Evolutionary conservation across 768 basidiomycete genomes (phyloP).

Genomic region (Plicaturopsis crispa): DNA sequence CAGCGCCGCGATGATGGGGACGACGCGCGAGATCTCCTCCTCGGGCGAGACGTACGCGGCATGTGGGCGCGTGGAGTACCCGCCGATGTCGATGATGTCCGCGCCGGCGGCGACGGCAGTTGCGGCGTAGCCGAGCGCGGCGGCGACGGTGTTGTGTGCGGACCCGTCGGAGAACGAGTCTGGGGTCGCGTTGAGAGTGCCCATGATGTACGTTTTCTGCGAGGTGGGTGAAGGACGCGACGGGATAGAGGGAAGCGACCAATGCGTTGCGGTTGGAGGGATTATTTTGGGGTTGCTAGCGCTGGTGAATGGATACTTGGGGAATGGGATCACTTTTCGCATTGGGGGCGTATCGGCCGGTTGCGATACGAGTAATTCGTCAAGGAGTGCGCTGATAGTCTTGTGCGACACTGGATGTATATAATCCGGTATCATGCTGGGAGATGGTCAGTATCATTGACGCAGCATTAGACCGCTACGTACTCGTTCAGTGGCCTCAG

Average conservation of each 20-base stretch:
- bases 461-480: slow-evolving; percentile 22
- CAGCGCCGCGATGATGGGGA: slow-evolving; percentile 61
- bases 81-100: slow-evolving; percentile 86
- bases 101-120: slow-evolving; percentile 50
- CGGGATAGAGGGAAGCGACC: slow-evolving; percentile 25
- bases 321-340: slow-evolving; percentile 72
- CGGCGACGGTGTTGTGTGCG: slow-evolving; percentile 38
- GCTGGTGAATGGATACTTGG: slow-evolving; percentile 35
- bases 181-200: slow-evolving; percentile 87
- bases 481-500: slow-evolving; percentile 85
- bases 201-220: slow-evolving; percentile 70
- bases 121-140: slow-evolving; percentile 47
- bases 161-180: slow-evolving; percentile 95
- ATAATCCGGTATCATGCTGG: slow-evolving; percentile 74
- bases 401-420: slow-evolving; percentile 53
- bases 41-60: slow-evolving; percentile 56
- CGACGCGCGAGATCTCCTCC: slow-evolving; percentile 69
- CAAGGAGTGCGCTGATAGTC: slow-evolving; percentile 39
- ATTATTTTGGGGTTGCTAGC: slow-evolving; percentile 20
- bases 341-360: slow-evolving; percentile 37
- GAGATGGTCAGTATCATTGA: neutral
- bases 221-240: slow-evolving; percentile 5
- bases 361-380: slow-evolving; percentile 24
- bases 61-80: slow-evolving; percentile 86
- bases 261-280: slow-evolving; percentile 42